Evolutionary conservation across 305 asterid species (phyloP).

Genomic region (Ilex paraguariensis): DNA sequence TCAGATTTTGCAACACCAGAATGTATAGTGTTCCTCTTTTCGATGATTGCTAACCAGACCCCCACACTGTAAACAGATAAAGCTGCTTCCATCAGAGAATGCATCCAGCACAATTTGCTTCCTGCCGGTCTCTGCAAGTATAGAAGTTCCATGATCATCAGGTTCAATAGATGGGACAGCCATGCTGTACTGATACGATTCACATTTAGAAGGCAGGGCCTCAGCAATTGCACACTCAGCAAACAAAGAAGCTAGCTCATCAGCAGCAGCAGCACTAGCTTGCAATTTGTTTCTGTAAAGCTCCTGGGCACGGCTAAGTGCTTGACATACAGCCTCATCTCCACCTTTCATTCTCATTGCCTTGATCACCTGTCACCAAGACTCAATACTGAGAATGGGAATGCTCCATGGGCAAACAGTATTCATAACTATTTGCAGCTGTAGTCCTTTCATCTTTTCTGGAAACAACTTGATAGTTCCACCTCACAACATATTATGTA

Average conservation of each 20-base stretch:
- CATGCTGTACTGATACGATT: slow-evolving; percentile 21
- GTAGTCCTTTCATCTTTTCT: too few species aligned
- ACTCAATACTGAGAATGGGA: too few species aligned
- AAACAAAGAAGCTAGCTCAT: slow-evolving; percentile 75
- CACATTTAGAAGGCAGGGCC: slow-evolving; percentile 49
- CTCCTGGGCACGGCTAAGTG: slow-evolving; percentile 68
- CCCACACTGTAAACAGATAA: slow-evolving; percentile 80
- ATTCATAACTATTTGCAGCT: too few species aligned
- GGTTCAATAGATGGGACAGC: slow-evolving; percentile 30
- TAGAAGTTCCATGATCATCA: slow-evolving; percentile 54
- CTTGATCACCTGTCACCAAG: slow-evolving; percentile 51
- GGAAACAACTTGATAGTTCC: too few species aligned
- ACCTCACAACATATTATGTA: too few species aligned
- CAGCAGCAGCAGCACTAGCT: slow-evolving; percentile 72
- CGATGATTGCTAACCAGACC: slow-evolving; percentile 85
- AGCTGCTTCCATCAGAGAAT: slow-evolving; percentile 83
- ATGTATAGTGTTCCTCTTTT: slow-evolving; percentile 68
- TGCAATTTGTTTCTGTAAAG: slow-evolving; percentile 55
- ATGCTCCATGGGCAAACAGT: too few species aligned
- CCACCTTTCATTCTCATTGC: slow-evolving; percentile 82
- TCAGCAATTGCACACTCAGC: slow-evolving; percentile 91
- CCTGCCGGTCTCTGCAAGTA: slow-evolving; percentile 74
- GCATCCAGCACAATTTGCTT: slow-evolving; percentile 75
- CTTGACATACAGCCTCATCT: slow-evolving; percentile 54
- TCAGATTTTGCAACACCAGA: slow-evolving; percentile 79